Evolutionary conservation across 2,329 filamentous ascomycete species (phyloP).

Genomic region (Sporothrix sp.): DNA sequence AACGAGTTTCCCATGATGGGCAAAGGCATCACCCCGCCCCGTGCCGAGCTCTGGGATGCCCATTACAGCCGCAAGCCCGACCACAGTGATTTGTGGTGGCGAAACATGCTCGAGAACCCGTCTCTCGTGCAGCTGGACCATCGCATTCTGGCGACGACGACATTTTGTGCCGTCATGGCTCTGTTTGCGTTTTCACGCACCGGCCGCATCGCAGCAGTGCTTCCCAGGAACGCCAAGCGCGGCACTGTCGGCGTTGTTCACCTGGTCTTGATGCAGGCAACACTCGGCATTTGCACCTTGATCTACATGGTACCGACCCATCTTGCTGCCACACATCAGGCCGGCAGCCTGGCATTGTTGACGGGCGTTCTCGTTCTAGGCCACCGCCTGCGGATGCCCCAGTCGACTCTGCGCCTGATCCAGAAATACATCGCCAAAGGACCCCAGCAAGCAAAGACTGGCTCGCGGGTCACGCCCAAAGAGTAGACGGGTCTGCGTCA

Average conservation of each 20-base stretch:
- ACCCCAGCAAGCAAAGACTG: background rate
- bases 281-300: constrained; percentile 80
- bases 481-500: background rate
- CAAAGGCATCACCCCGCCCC: constrained; percentile 67
- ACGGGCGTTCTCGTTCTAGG: constrained; percentile 74
- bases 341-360: constrained; percentile 74
- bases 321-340: constrained; percentile 85
- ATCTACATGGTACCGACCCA: constrained; percentile 88
- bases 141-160: constrained; percentile 80
- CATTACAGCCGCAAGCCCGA: constrained; percentile 78
- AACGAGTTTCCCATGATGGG: constrained; percentile 99
- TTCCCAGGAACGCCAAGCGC: constrained; percentile 55
- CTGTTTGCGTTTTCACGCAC: constrained; percentile 74
- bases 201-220: constrained; percentile 43
- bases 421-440: constrained; percentile 33
- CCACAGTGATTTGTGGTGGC: constrained; percentile 81
- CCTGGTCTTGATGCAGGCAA: constrained; percentile 70
- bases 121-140: constrained; percentile 93
- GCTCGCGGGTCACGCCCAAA: constrained; percentile 4
- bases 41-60: constrained; percentile 69
- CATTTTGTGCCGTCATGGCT: constrained; percentile 69
- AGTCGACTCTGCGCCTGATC: constrained; percentile 51
- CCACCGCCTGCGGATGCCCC: constrained; percentile 66
- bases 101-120: constrained; percentile 96
- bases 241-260: constrained; percentile 74